phyloP scores from a whole-genome alignment of 1,284 basidiomycete species.

The Schizophyllum commune region DNA sequence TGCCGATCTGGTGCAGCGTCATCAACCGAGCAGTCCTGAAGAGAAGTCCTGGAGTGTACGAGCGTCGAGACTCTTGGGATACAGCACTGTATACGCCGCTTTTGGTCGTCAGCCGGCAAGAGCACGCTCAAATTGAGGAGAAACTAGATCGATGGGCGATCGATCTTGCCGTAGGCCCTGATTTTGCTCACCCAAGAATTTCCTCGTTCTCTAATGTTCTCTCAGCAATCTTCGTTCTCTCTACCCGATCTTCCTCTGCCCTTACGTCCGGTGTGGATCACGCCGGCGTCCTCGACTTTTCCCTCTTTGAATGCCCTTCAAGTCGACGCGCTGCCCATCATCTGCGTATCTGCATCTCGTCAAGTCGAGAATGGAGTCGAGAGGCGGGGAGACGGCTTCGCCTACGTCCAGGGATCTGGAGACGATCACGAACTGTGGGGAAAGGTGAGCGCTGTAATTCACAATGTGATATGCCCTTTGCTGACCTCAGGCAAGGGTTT shows the following conservation, averaged over 20 bases:
- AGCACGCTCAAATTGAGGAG: constrained; percentile 65
- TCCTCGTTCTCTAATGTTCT: neutral
- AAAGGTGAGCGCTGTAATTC: constrained; percentile 43
- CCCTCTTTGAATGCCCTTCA: constrained; percentile 24
- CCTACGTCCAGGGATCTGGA: constrained; percentile 84
- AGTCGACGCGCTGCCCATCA: constrained; percentile 50
- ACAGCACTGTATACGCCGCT: constrained; percentile 58
- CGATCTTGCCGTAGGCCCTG: constrained; percentile 42
- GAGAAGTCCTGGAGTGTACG: constrained; percentile 9
- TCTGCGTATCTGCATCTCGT: constrained; percentile 76
- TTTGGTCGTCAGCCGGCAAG: constrained; percentile 55
- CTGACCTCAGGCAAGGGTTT: no score
- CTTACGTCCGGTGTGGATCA: constrained; percentile 64
- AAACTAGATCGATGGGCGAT: constrained; percentile 61
- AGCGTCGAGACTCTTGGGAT: constrained; percentile 38
- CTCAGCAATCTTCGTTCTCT: constrained; percentile 44
- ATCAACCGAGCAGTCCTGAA: constrained; percentile 66
- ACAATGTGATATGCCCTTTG: no score
- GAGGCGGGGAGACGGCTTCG: constrained; percentile 53
- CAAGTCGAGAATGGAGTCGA: constrained; percentile 50
- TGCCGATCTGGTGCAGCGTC: constrained; percentile 94
- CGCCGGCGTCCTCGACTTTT: constrained; percentile 41
- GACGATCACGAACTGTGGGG: constrained; percentile 89
- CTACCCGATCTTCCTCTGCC: constrained; percentile 42
- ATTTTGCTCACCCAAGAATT: no score